Percentiles rank a stretch among this genome's conserved stretches.
Conservation (phyloP, 176 grass and related monocot genomes). For the Hyparrhenia diplandra region DNA sequence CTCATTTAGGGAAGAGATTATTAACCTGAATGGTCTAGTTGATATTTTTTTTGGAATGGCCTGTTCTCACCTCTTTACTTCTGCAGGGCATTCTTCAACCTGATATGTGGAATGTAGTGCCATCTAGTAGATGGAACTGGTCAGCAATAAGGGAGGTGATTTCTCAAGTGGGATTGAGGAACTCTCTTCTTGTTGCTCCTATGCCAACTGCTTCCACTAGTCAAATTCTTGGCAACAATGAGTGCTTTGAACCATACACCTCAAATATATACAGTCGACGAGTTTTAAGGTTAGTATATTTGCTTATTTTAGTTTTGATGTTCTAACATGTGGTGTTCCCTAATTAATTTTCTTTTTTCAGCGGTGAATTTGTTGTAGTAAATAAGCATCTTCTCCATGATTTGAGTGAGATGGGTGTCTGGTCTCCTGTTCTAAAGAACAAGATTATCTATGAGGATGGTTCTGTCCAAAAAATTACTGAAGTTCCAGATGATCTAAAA, state of each 20-base stretch:
- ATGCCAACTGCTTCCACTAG: conserved; percentile 99
- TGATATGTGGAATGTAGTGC: conserved; percentile 86
- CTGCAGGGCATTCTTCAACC: conserved; percentile 87
- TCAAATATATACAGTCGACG: conserved; percentile 21
- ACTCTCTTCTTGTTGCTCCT: conserved; percentile 96
- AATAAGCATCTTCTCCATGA: conserved; percentile 99
- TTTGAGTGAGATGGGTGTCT: conserved; percentile 86
- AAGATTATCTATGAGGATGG: conserved; percentile 93
- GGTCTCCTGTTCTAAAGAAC: conserved; percentile 77
- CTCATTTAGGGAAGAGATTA: not conserved
- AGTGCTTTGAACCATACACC: conserved; percentile 43
- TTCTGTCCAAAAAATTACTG: conserved; percentile 73
- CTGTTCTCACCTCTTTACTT: not conserved
- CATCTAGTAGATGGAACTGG: conserved; percentile 89
- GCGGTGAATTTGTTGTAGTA: conserved; percentile 95
- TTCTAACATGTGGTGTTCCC: not conserved
- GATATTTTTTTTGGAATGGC: not conserved
- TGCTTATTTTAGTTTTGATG: conserved; percentile 32
- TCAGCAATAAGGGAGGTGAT: conserved; percentile 57
- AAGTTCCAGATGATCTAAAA: conserved; percentile 88
- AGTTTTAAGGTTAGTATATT: conserved; percentile 46
- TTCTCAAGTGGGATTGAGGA: conserved; percentile 69
- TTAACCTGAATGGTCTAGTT: too few relatives aligned
- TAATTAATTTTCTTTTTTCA: conserved; percentile 20
- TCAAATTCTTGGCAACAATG: conserved; percentile 99